Evolutionary conservation across 1,139 yeast species (phyloP).

Genomic region (Pneumocystis canis): DNA sequence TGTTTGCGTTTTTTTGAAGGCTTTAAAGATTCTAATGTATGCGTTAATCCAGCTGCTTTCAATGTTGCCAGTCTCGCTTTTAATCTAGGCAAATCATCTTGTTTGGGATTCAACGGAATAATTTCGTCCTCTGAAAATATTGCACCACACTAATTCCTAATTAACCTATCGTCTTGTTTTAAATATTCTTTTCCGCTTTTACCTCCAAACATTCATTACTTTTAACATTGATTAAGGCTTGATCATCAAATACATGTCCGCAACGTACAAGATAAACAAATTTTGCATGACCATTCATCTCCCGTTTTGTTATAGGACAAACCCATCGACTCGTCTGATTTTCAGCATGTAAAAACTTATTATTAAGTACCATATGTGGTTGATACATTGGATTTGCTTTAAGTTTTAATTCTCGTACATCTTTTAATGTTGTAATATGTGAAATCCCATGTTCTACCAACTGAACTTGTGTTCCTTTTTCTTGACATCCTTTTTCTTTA

Average conservation of each 20-base stretch:
- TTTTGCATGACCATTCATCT: slow-evolving; percentile 26
- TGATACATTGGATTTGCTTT: slow-evolving; percentile 8
- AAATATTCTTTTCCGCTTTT: not conserved
- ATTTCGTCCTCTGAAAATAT: slow-evolving; percentile 24
- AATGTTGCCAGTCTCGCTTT: slow-evolving; percentile 29
- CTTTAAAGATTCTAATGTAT: slow-evolving; percentile 33
- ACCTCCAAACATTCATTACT: slow-evolving; percentile 1
- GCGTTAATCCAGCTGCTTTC: slow-evolving; percentile 29
- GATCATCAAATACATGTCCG: slow-evolving; percentile 38
- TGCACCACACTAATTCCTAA: slow-evolving; percentile 30
- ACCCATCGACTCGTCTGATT: slow-evolving; percentile 28
- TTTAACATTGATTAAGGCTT: slow-evolving; percentile 19
- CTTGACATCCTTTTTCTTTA: slow-evolving; percentile 16
- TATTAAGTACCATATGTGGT: slow-evolving; percentile 16
- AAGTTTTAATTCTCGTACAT: slow-evolving; percentile 35
- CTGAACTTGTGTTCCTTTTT: not conserved
- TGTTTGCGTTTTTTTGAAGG: slow-evolving; percentile 24
- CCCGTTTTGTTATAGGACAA: slow-evolving; percentile 40
- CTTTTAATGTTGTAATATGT: slow-evolving; percentile 38
- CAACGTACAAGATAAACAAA: slow-evolving; percentile 39
- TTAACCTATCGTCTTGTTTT: not conserved
- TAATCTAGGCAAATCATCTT: slow-evolving; percentile 20
- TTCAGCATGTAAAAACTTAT: slow-evolving; percentile 43
- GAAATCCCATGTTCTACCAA: slow-evolving; percentile 22
- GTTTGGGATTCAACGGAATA: slow-evolving; percentile 28